Evolutionary conservation across 441 rosid genomes (phyloP).

Genomic region (Aquilaria agallochum): DNA sequence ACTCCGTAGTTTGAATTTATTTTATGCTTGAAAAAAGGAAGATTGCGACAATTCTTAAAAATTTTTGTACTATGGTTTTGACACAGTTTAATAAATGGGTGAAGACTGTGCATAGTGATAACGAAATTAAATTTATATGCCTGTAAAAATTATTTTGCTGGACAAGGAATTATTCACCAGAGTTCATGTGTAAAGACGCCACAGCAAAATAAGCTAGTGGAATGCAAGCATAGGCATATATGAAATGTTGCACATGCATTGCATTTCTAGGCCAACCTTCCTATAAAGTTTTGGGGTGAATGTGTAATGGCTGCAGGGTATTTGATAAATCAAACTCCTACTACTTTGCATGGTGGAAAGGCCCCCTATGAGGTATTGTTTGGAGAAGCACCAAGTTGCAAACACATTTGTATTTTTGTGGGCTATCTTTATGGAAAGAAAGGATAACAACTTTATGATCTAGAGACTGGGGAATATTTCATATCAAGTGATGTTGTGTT

Average conservation of each 20-base stretch:
- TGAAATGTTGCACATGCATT: too few species aligned
- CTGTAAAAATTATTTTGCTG: neutral
- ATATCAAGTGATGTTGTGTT: slow-evolving; percentile 3
- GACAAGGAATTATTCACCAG: neutral
- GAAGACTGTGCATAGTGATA: neutral
- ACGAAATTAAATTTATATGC: slow-evolving; percentile 1
- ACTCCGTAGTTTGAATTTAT: neutral
- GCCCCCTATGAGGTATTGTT: neutral
- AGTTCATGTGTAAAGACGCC: neutral
- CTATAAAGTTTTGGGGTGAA: neutral
- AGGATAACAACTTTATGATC: slow-evolving; percentile 9
- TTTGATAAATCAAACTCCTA: neutral
- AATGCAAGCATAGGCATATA: too few species aligned
- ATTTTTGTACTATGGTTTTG: neutral
- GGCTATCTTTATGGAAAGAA: slow-evolving; percentile 11
- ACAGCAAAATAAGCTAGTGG: neutral
- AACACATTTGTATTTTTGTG: slow-evolving; percentile 6
- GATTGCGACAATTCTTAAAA: neutral
- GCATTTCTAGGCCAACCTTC: too few species aligned
- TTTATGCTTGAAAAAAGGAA: slow-evolving; percentile 6
- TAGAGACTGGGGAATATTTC: neutral
- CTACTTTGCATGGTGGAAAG: neutral
- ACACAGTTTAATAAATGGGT: neutral
- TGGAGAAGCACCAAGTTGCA: neutral
- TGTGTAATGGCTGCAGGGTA: neutral